A percentile compares a stretch with the other conserved stretches of the same genome.
Evolutionary conservation across 495 filamentous ascomycete species (phyloP).

Genomic region (Hypoxylon fuscum): DNA sequence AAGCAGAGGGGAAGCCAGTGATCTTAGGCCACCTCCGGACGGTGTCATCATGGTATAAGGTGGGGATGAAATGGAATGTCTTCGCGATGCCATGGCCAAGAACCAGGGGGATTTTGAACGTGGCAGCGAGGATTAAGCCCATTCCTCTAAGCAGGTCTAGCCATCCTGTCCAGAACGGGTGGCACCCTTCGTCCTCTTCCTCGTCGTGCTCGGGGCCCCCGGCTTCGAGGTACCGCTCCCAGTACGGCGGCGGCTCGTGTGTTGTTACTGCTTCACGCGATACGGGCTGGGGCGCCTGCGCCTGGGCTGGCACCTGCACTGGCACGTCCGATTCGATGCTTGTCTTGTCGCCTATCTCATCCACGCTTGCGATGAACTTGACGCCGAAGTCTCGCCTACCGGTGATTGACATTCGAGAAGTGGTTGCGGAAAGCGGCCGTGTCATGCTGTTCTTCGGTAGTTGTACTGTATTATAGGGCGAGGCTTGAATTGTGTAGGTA

Average conservation of each 20-base stretch:
- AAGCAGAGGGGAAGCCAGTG: constrained; percentile 63
- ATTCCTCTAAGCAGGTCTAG: constrained; percentile 50
- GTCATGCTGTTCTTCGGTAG: constrained; percentile 20
- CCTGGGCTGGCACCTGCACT: neutral
- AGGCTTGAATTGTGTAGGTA: too few species aligned
- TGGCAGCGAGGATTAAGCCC: constrained; percentile 58
- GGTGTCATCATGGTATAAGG: constrained; percentile 69
- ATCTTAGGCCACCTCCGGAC: constrained; percentile 68
- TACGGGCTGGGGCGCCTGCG: neutral
- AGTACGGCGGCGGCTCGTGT: constrained; percentile 12
- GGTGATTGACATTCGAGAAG: constrained; percentile 30
- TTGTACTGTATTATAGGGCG: neutral
- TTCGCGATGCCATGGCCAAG: constrained; percentile 68
- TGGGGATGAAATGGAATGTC: constrained; percentile 74
- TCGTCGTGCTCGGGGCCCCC: neutral
- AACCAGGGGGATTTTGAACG: constrained; percentile 67
- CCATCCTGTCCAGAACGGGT: constrained; percentile 34
- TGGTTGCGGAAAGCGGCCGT: constrained; percentile 31
- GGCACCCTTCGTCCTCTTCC: constrained; percentile 21
- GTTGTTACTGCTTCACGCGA: neutral
- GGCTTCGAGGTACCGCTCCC: constrained; percentile 16
- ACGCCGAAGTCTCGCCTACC: constrained; percentile 34
- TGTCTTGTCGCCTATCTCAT: constrained; percentile 2
- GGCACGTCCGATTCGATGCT: neutral
- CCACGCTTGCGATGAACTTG: constrained; percentile 31